A percentile compares a stretch with the other conserved stretches of the same genome.
Conservation (phyloP, 2,329 filamentous ascomycete species). For the Ceratocystiopsis minuta region DNA sequence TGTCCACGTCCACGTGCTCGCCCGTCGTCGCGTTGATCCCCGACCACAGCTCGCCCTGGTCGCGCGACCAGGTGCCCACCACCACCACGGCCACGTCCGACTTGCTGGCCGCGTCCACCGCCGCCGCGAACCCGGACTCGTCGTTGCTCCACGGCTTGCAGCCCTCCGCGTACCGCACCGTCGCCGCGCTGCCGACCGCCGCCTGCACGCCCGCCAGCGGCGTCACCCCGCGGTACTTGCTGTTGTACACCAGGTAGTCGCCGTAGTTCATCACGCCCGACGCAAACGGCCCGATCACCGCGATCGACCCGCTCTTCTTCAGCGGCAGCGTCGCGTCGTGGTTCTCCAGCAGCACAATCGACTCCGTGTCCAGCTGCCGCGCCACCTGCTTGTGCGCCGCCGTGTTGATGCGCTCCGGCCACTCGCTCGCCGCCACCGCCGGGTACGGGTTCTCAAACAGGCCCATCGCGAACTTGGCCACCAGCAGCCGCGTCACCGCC, state of each 20-base stretch:
- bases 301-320: slow-evolving; percentile 47
- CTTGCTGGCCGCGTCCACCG: slow-evolving; percentile 13
- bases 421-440: too few species aligned
- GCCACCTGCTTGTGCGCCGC: slow-evolving; percentile 38
- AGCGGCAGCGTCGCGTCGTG: slow-evolving; percentile 33
- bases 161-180: slow-evolving; percentile 48
- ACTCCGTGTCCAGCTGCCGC: slow-evolving; percentile 44
- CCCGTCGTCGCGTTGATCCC: slow-evolving; percentile 58
- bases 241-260: slow-evolving; percentile 51
- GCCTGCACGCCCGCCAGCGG: slow-evolving; percentile 51
- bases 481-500: too few species aligned
- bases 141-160: slow-evolving; percentile 58
- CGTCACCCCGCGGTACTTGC: slow-evolving; percentile 47
- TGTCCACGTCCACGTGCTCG: slow-evolving; percentile 50
- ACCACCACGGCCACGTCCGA: slow-evolving; percentile 26
- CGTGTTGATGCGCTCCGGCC: slow-evolving; percentile 25
- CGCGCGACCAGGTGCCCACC: slow-evolving; percentile 58
- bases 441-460: too few species aligned
- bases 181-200: slow-evolving; percentile 31
- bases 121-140: slow-evolving; percentile 47
- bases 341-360: slow-evolving; percentile 42
- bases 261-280: slow-evolving; percentile 56
- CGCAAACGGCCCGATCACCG: slow-evolving; percentile 22
- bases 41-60: slow-evolving; percentile 53
- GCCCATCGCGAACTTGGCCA: too few species aligned